Evolutionary conservation across 805 yeast species (phyloP).

Genomic region (Monosporozyma siamensis): DNA sequence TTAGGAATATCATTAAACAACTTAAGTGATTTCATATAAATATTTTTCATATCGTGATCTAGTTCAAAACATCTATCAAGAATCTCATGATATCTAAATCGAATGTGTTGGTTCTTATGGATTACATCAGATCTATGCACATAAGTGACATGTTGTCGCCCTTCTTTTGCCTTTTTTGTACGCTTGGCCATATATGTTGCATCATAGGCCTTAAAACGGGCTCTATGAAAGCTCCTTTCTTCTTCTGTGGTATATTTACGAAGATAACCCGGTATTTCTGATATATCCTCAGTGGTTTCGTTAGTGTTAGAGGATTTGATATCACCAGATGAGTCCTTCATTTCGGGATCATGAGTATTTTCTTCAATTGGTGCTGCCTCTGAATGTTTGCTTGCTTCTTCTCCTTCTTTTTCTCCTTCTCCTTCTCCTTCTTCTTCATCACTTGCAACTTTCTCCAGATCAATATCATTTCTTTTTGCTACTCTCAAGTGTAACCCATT

Average conservation of each 20-base stretch:
- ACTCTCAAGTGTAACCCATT: slow-evolving; percentile 19
- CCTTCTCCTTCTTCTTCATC: slow-evolving; percentile 2
- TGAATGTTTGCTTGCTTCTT: slow-evolving; percentile 21
- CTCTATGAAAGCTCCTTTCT: too few species aligned
- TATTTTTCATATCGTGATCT: slow-evolving; percentile 25
- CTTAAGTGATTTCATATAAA: slow-evolving; percentile 27
- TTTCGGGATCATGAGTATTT: background rate
- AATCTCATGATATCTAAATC: slow-evolving; percentile 22
- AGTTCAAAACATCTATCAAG: slow-evolving; percentile 24
- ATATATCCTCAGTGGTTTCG: background rate
- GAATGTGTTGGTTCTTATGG: slow-evolving; percentile 9
- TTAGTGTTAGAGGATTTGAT: too few species aligned
- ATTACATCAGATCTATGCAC: background rate
- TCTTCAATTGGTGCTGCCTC: slow-evolving; percentile 17
- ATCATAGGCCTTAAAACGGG: too few species aligned
- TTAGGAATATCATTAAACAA: slow-evolving; percentile 26
- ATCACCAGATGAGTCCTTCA: too few species aligned
- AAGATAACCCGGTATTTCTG: background rate
- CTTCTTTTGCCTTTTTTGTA: too few species aligned
- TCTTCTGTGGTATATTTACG: too few species aligned
- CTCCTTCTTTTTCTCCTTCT: slow-evolving; percentile 17
- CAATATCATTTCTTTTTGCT: slow-evolving; percentile 19
- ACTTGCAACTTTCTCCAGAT: background rate
- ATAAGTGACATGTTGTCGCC: background rate
- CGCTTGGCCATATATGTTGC: too few species aligned